These are phyloP conservation scores for Wickerhamomyces bisporus DNA, from an alignment of 805 yeast genomes.

Conservation along the genomic window DNA sequence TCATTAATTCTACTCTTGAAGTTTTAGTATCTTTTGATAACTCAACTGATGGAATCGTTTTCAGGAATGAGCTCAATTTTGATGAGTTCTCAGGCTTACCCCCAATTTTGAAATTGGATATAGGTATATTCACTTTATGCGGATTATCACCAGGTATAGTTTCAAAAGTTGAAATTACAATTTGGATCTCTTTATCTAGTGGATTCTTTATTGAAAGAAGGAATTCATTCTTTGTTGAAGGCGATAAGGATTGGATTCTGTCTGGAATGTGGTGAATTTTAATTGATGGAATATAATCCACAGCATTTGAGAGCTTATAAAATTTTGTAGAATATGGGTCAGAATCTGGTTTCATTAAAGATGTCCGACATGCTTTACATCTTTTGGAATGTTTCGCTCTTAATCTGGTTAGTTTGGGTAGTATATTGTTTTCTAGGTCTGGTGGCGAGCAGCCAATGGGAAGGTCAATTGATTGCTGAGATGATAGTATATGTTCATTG, in stretches of 20 bases:
- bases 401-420: conserved; percentile 17
- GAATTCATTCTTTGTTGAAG: background rate
- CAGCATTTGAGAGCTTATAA: conserved; percentile 24
- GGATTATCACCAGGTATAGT: conserved; percentile 2
- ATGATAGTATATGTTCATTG: conserved; percentile 1
- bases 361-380: conserved; percentile 25
- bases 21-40: conserved; percentile 23
- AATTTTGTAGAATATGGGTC: conserved; percentile 22
- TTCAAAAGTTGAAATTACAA: conserved; percentile 13
- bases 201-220: conserved; percentile 17
- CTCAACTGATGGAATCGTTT: conserved; percentile 26
- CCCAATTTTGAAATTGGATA: conserved; percentile 13
- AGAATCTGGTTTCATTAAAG: conserved; percentile 24
- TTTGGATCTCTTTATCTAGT: conserved; percentile 3
- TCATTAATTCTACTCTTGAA: conserved; percentile 28
- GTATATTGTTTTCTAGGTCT: background rate
- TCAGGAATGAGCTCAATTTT: conserved; percentile 17
- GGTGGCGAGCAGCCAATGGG: background rate
- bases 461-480: conserved; percentile 2
- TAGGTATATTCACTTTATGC: conserved; percentile 13
- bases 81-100: conserved; percentile 12
- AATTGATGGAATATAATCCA: conserved; percentile 20
- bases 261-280: conserved; percentile 6
- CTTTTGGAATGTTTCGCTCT: conserved; percentile 19
- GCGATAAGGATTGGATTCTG: background rate